Conservation (phyloP, 1,284 basidiomycete species). For the Jaminaea rosea region DNA sequence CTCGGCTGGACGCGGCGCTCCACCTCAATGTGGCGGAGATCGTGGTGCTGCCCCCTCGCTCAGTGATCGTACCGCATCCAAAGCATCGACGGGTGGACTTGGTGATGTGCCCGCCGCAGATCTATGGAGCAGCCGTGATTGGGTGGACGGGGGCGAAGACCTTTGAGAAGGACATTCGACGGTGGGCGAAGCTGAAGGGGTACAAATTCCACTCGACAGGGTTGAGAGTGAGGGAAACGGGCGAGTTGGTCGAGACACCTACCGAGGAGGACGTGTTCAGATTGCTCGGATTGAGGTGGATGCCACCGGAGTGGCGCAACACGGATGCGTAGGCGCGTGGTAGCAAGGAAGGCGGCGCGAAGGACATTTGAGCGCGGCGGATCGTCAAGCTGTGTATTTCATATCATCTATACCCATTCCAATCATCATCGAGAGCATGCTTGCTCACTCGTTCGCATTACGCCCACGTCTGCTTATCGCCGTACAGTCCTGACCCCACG, state of each 20-base stretch:
- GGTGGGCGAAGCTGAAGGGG: slow-evolving; percentile 19
- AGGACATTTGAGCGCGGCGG: too few relatives aligned
- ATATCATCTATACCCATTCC: too few relatives aligned
- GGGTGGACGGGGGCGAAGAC: slow-evolving; percentile 29
- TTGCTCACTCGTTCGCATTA: too few relatives aligned
- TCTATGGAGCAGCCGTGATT: slow-evolving; percentile 29
- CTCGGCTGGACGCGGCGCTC: not conserved
- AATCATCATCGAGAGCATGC: too few relatives aligned
- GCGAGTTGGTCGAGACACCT: slow-evolving; percentile 17
- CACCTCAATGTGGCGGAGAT: slow-evolving; percentile 32
- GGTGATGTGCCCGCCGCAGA: slow-evolving; percentile 15
- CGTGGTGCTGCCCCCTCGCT: slow-evolving; percentile 18
- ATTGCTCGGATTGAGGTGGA: slow-evolving; percentile 14
- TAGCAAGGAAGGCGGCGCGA: too few relatives aligned
- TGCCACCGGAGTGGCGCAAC: slow-evolving; percentile 32
- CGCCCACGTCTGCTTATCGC: not conserved
- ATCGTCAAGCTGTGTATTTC: too few relatives aligned
- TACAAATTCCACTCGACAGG: slow-evolving; percentile 29
- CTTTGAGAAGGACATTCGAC: slow-evolving; percentile 31
- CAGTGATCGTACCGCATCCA: not conserved
- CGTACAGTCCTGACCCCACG: not conserved
- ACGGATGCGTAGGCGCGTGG: slow-evolving; percentile 36
- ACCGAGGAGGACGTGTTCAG: slow-evolving; percentile 17
- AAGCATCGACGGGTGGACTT: slow-evolving; percentile 10
- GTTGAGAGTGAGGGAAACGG: slow-evolving; percentile 13